phyloP scores from a whole-genome alignment of 352 stramenopile species.

The Vaucheria bursata region DNA sequence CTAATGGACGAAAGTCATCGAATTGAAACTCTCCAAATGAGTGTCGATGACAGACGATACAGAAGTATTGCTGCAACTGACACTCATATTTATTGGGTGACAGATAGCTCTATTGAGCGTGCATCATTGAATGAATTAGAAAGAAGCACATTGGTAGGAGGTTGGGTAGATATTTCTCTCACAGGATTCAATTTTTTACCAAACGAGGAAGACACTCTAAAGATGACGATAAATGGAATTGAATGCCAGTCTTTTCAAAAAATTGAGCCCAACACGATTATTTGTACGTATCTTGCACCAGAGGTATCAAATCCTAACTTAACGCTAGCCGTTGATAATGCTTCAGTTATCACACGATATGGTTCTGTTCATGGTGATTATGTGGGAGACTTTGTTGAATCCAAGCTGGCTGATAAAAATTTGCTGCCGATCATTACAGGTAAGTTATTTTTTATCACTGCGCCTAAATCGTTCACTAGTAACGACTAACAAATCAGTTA shows the following conservation, averaged over 20 bases:
- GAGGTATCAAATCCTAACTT: neutral
- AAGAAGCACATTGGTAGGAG: constrained; percentile 16
- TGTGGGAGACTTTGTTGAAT: constrained; percentile 25
- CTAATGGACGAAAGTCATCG: no score
- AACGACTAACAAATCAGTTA: no score
- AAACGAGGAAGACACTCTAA: constrained; percentile 14
- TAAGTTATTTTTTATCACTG: no score
- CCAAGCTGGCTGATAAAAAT: constrained; percentile 32
- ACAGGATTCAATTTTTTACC: constrained; percentile 31
- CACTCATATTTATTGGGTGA: neutral
- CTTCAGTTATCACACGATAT: neutral
- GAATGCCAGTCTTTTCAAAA: constrained; percentile 16
- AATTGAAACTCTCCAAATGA: no score
- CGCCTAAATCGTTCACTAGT: no score
- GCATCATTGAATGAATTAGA: neutral
- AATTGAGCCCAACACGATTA: constrained; percentile 25
- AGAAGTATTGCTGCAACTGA: no score
- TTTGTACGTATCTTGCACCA: constrained; percentile 9
- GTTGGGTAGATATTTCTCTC: constrained; percentile 13
- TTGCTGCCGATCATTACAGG: constrained; percentile 35
- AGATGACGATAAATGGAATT: constrained; percentile 24
- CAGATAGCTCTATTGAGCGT: neutral
- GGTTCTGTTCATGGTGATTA: constrained; percentile 12
- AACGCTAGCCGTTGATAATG: neutral
- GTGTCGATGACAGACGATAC: no score